phyloP scores from a whole-genome alignment of 2,329 filamentous ascomycete species.

The Fusarium goolgardi region DNA sequence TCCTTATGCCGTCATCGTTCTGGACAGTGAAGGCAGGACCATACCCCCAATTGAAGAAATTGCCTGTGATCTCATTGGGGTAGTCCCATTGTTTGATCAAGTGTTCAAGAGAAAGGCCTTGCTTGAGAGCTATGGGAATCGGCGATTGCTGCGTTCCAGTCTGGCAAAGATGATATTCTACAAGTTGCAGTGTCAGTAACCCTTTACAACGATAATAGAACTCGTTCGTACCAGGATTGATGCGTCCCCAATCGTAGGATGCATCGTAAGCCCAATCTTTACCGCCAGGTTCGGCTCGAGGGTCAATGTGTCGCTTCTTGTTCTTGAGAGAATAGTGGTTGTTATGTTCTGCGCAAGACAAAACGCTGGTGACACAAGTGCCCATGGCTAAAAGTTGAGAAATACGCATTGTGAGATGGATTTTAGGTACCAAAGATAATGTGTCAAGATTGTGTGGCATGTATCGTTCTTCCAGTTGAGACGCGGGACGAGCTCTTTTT shows the following conservation, averaged over 20 bases:
- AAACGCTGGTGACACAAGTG: not conserved
- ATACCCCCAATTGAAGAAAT: constrained; percentile 41
- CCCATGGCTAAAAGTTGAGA: constrained; percentile 7
- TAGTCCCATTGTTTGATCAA: constrained; percentile 23
- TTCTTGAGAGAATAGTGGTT: constrained; percentile 28
- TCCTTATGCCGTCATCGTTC: constrained; percentile 28
- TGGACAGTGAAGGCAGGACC: constrained; percentile 33
- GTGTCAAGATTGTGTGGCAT: not conserved
- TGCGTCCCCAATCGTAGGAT: constrained; percentile 36
- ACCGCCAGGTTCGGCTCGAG: constrained; percentile 5
- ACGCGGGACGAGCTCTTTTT: not conserved
- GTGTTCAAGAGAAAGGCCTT: constrained; percentile 33
- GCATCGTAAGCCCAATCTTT: constrained; percentile 38
- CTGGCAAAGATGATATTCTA: constrained; percentile 36
- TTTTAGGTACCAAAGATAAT: not conserved
- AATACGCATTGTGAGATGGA: constrained; percentile 2
- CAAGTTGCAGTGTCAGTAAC: not conserved
- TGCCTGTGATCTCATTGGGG: constrained; percentile 11
- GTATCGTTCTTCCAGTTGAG: not conserved
- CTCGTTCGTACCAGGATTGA: constrained; percentile 18
- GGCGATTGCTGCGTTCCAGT: constrained; percentile 38
- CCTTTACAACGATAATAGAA: fast-evolving
- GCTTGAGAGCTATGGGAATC: constrained; percentile 34
- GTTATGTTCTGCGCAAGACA: constrained; percentile 26
- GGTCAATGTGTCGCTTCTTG: constrained; percentile 29